Evolutionary conservation across 2,329 filamentous ascomycete genomes (phyloP).

Genomic region (Xylariaceae sp.): DNA sequence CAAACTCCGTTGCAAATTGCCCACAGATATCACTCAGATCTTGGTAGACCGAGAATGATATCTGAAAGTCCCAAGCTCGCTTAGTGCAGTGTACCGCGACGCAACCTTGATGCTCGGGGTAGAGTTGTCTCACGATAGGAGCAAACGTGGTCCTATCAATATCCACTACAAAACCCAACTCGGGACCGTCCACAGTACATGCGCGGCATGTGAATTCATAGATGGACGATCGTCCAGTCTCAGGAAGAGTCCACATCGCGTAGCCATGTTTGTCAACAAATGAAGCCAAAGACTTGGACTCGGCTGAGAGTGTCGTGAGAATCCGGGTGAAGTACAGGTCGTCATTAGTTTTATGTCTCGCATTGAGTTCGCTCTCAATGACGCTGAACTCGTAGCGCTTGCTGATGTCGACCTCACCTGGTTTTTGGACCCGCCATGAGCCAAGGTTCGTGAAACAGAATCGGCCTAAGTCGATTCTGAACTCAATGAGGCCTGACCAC

Average conservation of each 20-base stretch:
- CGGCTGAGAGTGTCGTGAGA: constrained; percentile 17
- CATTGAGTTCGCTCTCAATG: constrained; percentile 11
- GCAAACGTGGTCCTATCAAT: constrained; percentile 24
- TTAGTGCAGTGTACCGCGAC: constrained; percentile 29
- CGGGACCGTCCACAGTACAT: not conserved
- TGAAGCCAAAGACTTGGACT: constrained; percentile 23
- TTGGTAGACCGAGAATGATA: constrained; percentile 20
- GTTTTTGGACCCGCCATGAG: constrained; percentile 3
- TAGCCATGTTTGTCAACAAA: constrained; percentile 13
- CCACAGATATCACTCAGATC: constrained; percentile 20
- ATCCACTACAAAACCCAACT: constrained; percentile 23
- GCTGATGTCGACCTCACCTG: constrained; percentile 4
- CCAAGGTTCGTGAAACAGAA: constrained; percentile 15
- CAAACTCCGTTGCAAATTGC: constrained; percentile 25
- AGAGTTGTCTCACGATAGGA: constrained; percentile 14
- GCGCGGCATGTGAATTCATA: constrained; percentile 25
- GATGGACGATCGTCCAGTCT: constrained; percentile 15
- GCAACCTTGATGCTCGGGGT: constrained; percentile 6
- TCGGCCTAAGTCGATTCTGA: constrained; percentile 15
- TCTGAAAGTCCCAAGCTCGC: constrained; percentile 28
- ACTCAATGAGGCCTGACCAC: constrained; percentile 13
- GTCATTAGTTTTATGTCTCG: constrained; percentile 4
- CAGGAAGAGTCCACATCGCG: constrained; percentile 15
- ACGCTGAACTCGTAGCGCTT: constrained; percentile 4
- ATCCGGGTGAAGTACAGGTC: constrained; percentile 13